Base-by-base conservation (phyloP, 1,284 basidiomycete genomes). In the Hortiboletus rubellus region DNA sequence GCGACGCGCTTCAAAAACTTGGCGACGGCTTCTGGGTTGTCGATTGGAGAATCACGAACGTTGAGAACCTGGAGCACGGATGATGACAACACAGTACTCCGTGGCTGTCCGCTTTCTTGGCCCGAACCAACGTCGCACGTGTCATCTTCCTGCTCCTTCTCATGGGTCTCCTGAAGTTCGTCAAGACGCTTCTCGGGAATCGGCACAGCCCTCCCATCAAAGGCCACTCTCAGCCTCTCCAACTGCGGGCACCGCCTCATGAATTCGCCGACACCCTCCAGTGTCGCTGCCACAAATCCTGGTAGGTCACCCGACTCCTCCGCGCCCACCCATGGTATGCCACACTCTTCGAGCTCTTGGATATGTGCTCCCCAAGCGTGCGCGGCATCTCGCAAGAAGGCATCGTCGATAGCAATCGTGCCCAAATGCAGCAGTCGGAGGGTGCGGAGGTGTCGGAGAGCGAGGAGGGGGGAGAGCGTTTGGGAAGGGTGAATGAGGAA, bases 31-130 rank as follows among this genome's bases (percentile, higher is more conserved):
- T 64, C 65, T 1, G 67, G 63, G 18, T 71, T 43, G 11, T 58
- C 60, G 22, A 70, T 70, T 1, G 60, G 68, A 7, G 68, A 73
- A 57, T 72, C 55, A 3, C 67, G 66, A 15, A 70, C 64, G 5
- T 72, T 70, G 46, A 70, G 66, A 2, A 66, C 65, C 46, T 62
- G 58, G 7, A 69, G 55, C 1, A 37, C 50, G 17, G 66, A 57
- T 4, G 31, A 43, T 1, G 58, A 47, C 38, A 34, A 37, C 7
- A 50, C 12, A n/a, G 10, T 30, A 3, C 33, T 37, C 9, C 5
- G 43, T 45, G 17, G 2, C 22, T 4, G 30, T 31, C 12, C 45
- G 37, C 5, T 17, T 27, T 41, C 57, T 30, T 17, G 44, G 15
- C 8, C 15, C 14, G 48, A 2, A 31, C 17, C 50, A 5, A 18